Base-by-base conservation (phyloP, 1,284 basidiomycete genomes). In the Moniliella sp. region DNA sequence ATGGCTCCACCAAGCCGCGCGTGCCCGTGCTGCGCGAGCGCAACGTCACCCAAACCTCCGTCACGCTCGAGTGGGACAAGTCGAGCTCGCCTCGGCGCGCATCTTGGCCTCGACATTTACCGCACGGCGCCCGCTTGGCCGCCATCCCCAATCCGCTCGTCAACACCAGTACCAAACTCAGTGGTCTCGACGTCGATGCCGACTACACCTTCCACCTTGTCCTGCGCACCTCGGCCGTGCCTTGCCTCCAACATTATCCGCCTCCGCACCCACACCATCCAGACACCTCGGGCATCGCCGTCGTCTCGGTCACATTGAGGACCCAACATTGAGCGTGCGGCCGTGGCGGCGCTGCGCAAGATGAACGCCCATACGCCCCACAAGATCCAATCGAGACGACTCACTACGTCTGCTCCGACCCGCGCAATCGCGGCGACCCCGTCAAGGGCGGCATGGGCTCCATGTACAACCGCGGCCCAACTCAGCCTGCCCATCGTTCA, bases 351-450 rank as follows among this genome's bases (percentile, higher is more conserved):
- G 48, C 18, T 54, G 47, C 2, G 23, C 16, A 15, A 42, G 43
- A 15, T 83, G 76, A 73, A 79, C 75, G 45, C 48, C 2, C 31
- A 21, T 16, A 42, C 42, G 15, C 82, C 76, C 73, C 78, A 86
- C 43, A 76, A 75, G 46, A 84, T 99, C 15, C 80, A 86, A 84
- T 94, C 27, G 56, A 59, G 15, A 59, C 56, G 1, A 57, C 56
- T 8, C 56, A 59, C 31, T 46, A 48, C 19, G 32, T 59, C 12
- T 52, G 50, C 34, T 46, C 50, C 8, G 40, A 46, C 26, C 46
- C 50, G 10, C 35, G 48, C 12, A 45, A 44, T 18, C 42, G 47
- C 12, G 40, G 37, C 4, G 40, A 40, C 23, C 14, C 19, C 16
- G 18, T 19, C 25, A 35, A 19, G 19, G 35, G 28, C n/a, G 21